Base-by-base conservation (phyloP, 306 rosid species). In the Glycine soja region DNA sequence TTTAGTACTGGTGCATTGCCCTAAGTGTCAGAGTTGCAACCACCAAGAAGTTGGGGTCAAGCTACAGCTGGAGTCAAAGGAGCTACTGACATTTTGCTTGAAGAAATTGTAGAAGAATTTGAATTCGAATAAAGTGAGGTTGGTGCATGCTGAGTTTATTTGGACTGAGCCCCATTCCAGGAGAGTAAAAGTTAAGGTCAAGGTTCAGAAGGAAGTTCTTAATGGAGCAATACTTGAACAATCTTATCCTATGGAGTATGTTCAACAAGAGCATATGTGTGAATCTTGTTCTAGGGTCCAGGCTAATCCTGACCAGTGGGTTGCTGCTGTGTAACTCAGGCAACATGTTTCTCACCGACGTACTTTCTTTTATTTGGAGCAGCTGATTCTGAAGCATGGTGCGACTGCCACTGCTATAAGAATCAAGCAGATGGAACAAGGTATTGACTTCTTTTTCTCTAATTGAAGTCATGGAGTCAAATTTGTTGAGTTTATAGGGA, bases 381-480 rank as follows among this genome's bases (percentile, higher is more conserved):
- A n/a, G n/a, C n/a, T 84, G 74, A 91, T 91, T 74, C 48, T 90
- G 80, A 93, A 85, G 79, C 97, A 93, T 50, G 91, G 88, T 38
- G 93, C 89, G 77, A 87, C 94, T 84, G 88, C 89, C 14, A 64
- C 57, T 82, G 92, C 90, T 53, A 86, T 84, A 69, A 90, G 90
- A 81, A 91, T 91, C 19, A 82, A 87, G 65, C 92, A 91, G 84
- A 76, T 89, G 92, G 89, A 86, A 19, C 92, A 93, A 62, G 92
- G 92, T 40, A 91, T 90, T 32, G 95, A 90, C 72, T 90, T 90
- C 78, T 90, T 90, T 79, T 93, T 93, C 80, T 81, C 92, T 18
- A 89, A 87, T 78, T n/a, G n/a, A n/a, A n/a, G n/a, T n/a, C n/a
- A n/a, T n/a, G n/a, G n/a, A n/a, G n/a, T n/a, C n/a, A n/a, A n/a